Evolutionary conservation across 441 rosid species (phyloP).

Genomic region (Erysimum pusillum): DNA sequence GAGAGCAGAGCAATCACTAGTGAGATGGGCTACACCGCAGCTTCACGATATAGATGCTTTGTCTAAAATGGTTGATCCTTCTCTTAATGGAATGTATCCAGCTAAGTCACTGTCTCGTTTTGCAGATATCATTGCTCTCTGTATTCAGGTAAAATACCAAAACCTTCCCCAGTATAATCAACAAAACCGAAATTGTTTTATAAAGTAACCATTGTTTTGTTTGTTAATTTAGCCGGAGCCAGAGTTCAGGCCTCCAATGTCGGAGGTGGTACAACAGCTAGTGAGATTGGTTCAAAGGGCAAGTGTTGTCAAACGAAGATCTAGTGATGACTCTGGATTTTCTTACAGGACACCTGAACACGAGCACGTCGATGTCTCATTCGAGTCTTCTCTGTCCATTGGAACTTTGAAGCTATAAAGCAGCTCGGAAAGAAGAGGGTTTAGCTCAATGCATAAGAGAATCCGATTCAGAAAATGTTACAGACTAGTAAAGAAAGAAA

Average conservation of each 20-base stretch:
- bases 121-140: slow-evolving; percentile 92
- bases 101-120: slow-evolving; percentile 96
- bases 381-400: slow-evolving; percentile 16
- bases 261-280: slow-evolving; percentile 94
- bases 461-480: slow-evolving; percentile 6
- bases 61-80: slow-evolving; percentile 96
- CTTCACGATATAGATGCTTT: slow-evolving; percentile 94
- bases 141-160: slow-evolving; percentile 79
- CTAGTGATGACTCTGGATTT: slow-evolving; percentile 90
- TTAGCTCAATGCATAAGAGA: slow-evolving; percentile 5
- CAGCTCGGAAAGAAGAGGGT: slow-evolving; percentile 10
- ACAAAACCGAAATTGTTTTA: background rate
- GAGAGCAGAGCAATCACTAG: slow-evolving; percentile 92
- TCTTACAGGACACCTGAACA: slow-evolving; percentile 86
- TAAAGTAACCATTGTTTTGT: slow-evolving; percentile 13
- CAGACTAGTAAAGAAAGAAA: slow-evolving; percentile 22
- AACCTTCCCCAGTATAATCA: background rate
- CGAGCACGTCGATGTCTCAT: slow-evolving; percentile 65
- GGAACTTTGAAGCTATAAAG: background rate
- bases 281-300: slow-evolving; percentile 95
- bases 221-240: slow-evolving; percentile 82
- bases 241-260: slow-evolving; percentile 98
- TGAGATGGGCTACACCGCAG: slow-evolving; percentile 99
- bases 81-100: slow-evolving; percentile 94
- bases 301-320: slow-evolving; percentile 77